A percentile compares a stretch with the other conserved stretches of the same genome.
Evolutionary conservation across 2,329 filamentous ascomycete genomes (phyloP).

Genomic region (Fusarium sp.): DNA sequence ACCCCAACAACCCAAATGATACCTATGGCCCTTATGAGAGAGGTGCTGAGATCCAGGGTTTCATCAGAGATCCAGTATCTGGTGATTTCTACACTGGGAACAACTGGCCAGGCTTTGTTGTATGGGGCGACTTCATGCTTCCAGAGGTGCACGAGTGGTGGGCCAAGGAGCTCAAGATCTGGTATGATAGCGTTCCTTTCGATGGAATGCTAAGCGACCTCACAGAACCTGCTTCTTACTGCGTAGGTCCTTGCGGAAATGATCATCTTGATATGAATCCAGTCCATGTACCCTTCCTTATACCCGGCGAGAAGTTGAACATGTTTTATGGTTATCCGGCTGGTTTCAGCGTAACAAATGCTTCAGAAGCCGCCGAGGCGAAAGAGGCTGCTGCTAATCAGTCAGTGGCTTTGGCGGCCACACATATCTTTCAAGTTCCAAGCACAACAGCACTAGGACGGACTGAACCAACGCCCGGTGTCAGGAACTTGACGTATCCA

Average conservation of each 20-base stretch:
- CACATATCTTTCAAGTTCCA: not conserved
- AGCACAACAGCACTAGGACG: not conserved
- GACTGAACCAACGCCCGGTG: slow-evolving; percentile 1
- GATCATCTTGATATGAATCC: slow-evolving; percentile 2
- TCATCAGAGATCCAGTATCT: slow-evolving; percentile 5
- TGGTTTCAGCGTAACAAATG: not conserved
- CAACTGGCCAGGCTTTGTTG: slow-evolving; percentile 5
- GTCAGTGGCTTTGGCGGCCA: not conserved
- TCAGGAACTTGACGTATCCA: slow-evolving; percentile 4
- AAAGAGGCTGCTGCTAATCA: slow-evolving; percentile 3
- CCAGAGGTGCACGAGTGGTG: not conserved
- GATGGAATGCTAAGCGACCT: slow-evolving; percentile 5
- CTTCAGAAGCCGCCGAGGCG: not conserved
- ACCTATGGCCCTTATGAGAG: slow-evolving; percentile 1
- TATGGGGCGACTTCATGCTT: slow-evolving; percentile 7
- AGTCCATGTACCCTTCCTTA: slow-evolving; percentile 6
- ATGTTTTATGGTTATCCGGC: slow-evolving; percentile 13
- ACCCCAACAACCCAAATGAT: slow-evolving; percentile 3
- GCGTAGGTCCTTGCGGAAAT: slow-evolving; percentile 1
- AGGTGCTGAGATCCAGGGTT: not conserved
- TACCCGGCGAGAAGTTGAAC: not conserved
- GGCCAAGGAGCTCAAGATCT: not conserved
- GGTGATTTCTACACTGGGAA: slow-evolving; percentile 4
- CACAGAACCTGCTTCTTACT: slow-evolving; percentile 3
- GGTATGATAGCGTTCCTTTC: not conserved